phyloP scores from a whole-genome alignment of 2,329 filamentous ascomycete genomes.

The Fragosphaeria purpurea region DNA sequence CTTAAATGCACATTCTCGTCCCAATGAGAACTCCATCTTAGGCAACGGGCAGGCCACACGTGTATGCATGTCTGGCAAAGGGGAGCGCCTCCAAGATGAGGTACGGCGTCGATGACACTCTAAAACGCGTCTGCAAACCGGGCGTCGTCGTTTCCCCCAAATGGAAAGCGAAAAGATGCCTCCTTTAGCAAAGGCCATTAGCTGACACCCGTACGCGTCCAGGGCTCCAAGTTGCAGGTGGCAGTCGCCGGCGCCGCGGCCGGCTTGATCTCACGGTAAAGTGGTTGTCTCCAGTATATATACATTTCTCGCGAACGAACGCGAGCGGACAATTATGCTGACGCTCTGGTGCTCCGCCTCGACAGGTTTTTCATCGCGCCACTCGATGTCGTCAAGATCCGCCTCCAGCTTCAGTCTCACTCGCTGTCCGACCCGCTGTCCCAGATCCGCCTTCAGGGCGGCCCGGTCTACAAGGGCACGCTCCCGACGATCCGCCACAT shows the following conservation, averaged over 20 bases:
- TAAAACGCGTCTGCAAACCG: too few species aligned
- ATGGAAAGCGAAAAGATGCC: too few species aligned
- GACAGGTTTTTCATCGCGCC: conserved; percentile 82
- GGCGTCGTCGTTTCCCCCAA: too few species aligned
- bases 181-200: neutral
- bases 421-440: conserved; percentile 66
- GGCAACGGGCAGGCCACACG: conserved; percentile 4
- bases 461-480: conserved; percentile 62
- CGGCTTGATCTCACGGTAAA: conserved; percentile 76
- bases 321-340: too few species aligned
- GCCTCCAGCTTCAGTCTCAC: conserved; percentile 85
- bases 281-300: too few species aligned
- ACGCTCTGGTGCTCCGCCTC: neutral
- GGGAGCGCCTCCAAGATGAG: conserved; percentile 49
- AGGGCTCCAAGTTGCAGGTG: conserved; percentile 49
- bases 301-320: too few species aligned
- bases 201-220: neutral
- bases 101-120: conserved; percentile 21
- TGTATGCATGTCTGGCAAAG: conserved; percentile 34
- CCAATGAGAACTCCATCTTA: neutral
- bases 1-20: too few species aligned
- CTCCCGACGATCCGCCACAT: conserved; percentile 68
- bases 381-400: conserved; percentile 96
- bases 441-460: conserved; percentile 36
- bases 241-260: conserved; percentile 51